Conservation (phyloP, 441 rosid genomes). For the Francoa sonchifolia region DNA sequence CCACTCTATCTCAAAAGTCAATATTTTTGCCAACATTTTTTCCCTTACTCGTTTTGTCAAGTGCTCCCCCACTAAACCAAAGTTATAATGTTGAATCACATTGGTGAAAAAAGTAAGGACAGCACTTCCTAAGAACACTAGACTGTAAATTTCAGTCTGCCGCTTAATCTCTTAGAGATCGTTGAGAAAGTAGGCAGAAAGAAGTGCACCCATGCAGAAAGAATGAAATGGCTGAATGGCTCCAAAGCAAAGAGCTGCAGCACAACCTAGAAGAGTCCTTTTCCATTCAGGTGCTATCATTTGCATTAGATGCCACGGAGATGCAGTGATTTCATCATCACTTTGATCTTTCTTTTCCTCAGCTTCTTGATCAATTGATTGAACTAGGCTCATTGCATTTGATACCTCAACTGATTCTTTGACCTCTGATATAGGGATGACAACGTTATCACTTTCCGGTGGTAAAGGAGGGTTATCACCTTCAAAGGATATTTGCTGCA, state of each 20-base stretch:
- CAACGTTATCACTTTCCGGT: background rate
- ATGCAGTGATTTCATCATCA: constrained; percentile 3
- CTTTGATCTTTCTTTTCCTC: background rate
- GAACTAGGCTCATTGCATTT: too few relatives aligned
- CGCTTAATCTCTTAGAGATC: constrained; percentile 6
- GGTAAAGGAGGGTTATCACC: constrained; percentile 3
- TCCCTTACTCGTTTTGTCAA: constrained; percentile 16
- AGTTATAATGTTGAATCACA: constrained; percentile 19
- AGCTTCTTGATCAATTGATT: too few relatives aligned
- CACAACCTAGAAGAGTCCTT: constrained; percentile 8
- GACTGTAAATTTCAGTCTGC: constrained; percentile 11
- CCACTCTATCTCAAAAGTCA: constrained; percentile 18
- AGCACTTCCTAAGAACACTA: constrained; percentile 10
- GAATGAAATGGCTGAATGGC: constrained; percentile 6
- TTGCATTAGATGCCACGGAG: constrained; percentile 7
- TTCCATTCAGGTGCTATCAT: constrained; percentile 17
- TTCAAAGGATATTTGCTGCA: constrained; percentile 8
- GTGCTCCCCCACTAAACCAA: constrained; percentile 16
- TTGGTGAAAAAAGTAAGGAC: constrained; percentile 11
- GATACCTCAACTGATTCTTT: too few relatives aligned
- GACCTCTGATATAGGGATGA: background rate
- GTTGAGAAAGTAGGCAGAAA: constrained; percentile 11
- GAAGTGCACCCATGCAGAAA: constrained; percentile 9
- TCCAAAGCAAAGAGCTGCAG: constrained; percentile 6
- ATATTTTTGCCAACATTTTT: constrained; percentile 13